phyloP scores from a whole-genome alignment of 1,284 basidiomycete genomes.

The Ustilago hordei region DNA sequence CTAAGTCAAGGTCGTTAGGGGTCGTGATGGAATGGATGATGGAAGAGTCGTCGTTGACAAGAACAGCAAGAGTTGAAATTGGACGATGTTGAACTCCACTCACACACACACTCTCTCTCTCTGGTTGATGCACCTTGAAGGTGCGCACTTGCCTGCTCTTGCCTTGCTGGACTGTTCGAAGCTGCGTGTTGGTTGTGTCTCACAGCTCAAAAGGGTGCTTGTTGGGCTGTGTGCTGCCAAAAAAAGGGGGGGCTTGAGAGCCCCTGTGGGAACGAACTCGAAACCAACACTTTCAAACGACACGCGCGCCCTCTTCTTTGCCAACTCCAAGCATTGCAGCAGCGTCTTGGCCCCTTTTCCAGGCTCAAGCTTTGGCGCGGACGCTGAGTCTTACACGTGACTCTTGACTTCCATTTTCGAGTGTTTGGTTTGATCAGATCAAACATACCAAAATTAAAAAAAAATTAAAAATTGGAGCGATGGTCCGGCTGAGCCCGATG shows the following conservation, averaged over 20 bases:
- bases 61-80: neutral
- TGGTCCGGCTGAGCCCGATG: slow-evolving; percentile 28
- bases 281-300: slow-evolving; percentile 1
- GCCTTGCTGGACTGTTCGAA: slow-evolving; percentile 1
- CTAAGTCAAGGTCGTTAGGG: neutral
- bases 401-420: neutral
- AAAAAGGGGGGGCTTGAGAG: neutral
- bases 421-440: neutral
- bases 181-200: slow-evolving; percentile 7
- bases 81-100: slow-evolving; percentile 13
- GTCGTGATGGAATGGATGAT: neutral
- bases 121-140: neutral
- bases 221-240: neutral
- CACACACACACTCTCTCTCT: neutral
- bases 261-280: neutral
- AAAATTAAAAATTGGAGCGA: slow-evolving; percentile 1
- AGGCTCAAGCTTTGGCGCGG: slow-evolving; percentile 1
- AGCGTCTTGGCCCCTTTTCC: slow-evolving; percentile 2
- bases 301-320: neutral
- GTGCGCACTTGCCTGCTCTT: neutral
- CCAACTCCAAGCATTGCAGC: neutral
- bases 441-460: neutral
- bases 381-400: slow-evolving; percentile 13
- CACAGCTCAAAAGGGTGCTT: neutral
- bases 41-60: slow-evolving; percentile 1